Evolutionary conservation across 176 grass and related monocot genomes (phyloP).

Genomic region (Aegilops bicornis): DNA sequence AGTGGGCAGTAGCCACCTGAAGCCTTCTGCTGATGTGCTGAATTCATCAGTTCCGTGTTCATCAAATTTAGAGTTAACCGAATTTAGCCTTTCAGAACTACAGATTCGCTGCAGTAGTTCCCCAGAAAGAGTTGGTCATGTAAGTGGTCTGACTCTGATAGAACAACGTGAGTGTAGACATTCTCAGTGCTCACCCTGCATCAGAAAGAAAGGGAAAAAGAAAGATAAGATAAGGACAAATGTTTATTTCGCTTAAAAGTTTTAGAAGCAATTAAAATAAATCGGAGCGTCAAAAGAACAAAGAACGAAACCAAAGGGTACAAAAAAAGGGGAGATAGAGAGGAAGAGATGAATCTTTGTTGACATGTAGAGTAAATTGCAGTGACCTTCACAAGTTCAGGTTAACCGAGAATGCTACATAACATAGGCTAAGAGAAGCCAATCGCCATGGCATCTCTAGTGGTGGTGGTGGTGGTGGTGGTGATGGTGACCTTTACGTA

Average conservation of each 20-base stretch:
- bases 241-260: background rate
- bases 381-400: background rate
- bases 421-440: background rate
- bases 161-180: background rate
- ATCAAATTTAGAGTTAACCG: background rate
- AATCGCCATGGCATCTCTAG: background rate
- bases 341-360: background rate
- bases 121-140: background rate
- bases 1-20: background rate
- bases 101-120: background rate
- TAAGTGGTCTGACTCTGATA: background rate
- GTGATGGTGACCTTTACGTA: background rate
- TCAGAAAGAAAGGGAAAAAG: too few relatives aligned
- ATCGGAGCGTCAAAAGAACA: background rate
- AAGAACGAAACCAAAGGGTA: too few relatives aligned
- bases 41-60: background rate
- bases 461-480: too few relatives aligned
- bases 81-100: background rate
- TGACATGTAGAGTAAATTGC: background rate
- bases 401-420: conserved; percentile 4
- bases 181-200: background rate
- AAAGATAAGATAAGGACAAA: background rate
- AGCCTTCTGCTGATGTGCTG: background rate
- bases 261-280: background rate
- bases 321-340: background rate